These are phyloP conservation scores for Sporisorium exsertum DNA, from an alignment of 1,284 basidiomycete species.

Conservation along the genomic window DNA sequence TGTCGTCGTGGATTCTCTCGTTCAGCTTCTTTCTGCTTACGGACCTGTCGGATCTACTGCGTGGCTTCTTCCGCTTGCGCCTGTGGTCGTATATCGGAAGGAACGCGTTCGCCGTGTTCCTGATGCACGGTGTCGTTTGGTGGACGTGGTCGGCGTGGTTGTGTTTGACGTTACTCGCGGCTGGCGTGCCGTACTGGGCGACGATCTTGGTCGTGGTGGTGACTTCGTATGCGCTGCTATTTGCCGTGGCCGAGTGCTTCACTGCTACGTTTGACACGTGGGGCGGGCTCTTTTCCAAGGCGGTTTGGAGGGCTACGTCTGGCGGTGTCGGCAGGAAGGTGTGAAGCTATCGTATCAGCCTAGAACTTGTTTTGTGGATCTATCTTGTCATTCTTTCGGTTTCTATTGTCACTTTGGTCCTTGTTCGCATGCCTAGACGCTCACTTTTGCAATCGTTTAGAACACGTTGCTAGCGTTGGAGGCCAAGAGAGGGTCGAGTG, in stretches of 20 bases:
- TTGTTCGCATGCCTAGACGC: background rate
- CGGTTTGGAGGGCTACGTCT: conserved; percentile 54
- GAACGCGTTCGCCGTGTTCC: conserved; percentile 58
- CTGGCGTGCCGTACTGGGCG: conserved; percentile 57
- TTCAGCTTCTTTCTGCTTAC: conserved; percentile 60
- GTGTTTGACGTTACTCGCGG: conserved; percentile 47
- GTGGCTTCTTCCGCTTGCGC: conserved; percentile 55
- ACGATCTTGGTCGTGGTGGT: conserved; percentile 56
- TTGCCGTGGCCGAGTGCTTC: conserved; percentile 52
- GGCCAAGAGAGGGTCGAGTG: background rate
- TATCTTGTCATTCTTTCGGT: background rate
- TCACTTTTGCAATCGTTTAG: conserved; percentile 4
- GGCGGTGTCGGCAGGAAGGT: conserved; percentile 53
- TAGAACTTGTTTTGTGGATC: background rate
- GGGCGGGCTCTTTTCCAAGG: conserved; percentile 57
- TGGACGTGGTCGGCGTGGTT: conserved; percentile 63
- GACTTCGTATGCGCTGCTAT: conserved; percentile 51
- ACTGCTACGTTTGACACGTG: conserved; percentile 61
- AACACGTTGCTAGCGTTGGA: background rate
- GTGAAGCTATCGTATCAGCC: background rate
- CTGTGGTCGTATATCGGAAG: conserved; percentile 58
- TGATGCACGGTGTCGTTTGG: conserved; percentile 61
- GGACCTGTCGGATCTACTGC: conserved; percentile 53
- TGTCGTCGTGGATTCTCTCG: conserved; percentile 48
- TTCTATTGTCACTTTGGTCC: background rate